Evolutionary conservation across 2,329 filamentous ascomycete species (phyloP).

Genomic region (Didymella pinodella): DNA sequence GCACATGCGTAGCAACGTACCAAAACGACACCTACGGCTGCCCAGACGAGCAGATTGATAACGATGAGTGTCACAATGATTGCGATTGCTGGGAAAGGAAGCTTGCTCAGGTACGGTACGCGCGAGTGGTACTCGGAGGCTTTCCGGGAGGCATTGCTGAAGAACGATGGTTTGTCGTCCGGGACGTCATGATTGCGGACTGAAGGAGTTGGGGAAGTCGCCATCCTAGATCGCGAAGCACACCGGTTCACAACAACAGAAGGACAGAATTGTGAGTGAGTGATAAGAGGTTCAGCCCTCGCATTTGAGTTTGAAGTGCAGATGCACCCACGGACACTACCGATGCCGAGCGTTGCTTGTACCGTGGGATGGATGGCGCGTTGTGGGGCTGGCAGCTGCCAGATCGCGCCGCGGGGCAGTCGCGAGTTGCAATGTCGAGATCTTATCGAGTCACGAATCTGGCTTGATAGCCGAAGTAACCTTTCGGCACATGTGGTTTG

Average conservation of each 20-base stretch:
- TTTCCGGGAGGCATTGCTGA: conserved; percentile 41
- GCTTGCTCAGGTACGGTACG: conserved; percentile 62
- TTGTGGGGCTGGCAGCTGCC: conserved; percentile 19
- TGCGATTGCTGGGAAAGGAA: conserved; percentile 65
- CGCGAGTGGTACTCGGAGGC: conserved; percentile 59
- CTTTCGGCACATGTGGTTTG: neutral
- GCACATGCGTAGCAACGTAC: conserved; percentile 48
- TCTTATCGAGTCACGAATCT: conserved; percentile 16
- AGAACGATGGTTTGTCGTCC: conserved; percentile 27
- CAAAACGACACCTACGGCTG: conserved; percentile 64
- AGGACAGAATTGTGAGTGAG: neutral
- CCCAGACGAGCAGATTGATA: conserved; percentile 66
- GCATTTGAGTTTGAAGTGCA: neutral
- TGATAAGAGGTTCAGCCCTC: neutral
- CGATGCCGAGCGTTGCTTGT: conserved; percentile 14
- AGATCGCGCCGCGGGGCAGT: conserved; percentile 28
- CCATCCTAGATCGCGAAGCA: neutral
- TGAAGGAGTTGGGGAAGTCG: neutral
- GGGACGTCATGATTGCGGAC: neutral
- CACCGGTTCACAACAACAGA: neutral
- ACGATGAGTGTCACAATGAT: conserved; percentile 63
- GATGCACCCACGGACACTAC: conserved; percentile 10
- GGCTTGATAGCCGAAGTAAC: neutral
- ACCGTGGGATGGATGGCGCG: conserved; percentile 28
- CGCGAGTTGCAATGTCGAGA: conserved; percentile 28